Conservation (phyloP, 169 alveolate genomes). For the Amoebophrya sp. region DNA sequence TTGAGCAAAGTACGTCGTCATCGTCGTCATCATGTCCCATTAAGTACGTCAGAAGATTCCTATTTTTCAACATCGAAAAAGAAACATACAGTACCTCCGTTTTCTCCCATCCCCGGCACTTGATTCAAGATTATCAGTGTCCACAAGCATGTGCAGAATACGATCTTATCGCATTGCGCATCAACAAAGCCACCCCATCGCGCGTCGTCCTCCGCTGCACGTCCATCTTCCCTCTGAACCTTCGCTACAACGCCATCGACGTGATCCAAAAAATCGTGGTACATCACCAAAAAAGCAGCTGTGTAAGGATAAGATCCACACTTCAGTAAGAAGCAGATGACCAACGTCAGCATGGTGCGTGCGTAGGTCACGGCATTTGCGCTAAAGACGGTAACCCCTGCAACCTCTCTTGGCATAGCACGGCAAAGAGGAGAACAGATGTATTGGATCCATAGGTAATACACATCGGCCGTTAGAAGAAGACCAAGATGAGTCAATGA, state of each 20-base stretch:
- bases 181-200: constrained; percentile 12
- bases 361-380: constrained; percentile 6
- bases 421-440: background rate
- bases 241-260: background rate
- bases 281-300: background rate
- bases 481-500: too few species aligned
- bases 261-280: constrained; percentile 19
- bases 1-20: background rate
- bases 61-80: too few species aligned
- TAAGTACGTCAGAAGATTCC: too few species aligned
- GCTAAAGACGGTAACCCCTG: background rate
- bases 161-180: background rate
- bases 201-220: background rate
- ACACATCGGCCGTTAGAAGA: too few species aligned
- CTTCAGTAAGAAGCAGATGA: background rate
- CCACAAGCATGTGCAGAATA: constrained; percentile 5
- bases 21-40: background rate
- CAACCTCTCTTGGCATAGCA: background rate
- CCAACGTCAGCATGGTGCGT: background rate
- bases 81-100: too few species aligned
- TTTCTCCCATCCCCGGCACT: too few species aligned
- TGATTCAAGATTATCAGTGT: background rate
- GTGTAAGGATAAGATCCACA: background rate
- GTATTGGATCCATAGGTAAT: background rate
- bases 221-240: constrained; percentile 7